These are phyloP conservation scores for Mycena amicta DNA, from an alignment of 768 basidiomycete genomes.

Conservation along the genomic window DNA sequence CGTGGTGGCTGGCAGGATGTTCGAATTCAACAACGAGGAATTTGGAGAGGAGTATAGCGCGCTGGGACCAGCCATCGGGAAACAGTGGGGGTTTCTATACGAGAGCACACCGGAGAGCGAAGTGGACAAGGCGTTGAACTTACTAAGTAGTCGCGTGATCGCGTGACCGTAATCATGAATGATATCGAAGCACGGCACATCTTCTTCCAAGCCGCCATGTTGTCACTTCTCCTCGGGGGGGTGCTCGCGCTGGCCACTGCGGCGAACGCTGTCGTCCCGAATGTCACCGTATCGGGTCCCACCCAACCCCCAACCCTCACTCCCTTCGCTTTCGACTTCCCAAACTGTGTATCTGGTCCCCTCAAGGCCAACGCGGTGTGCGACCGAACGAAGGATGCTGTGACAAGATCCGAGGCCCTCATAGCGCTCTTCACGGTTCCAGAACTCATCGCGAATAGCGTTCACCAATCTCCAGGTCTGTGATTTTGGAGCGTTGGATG, in stretches of 20 bases:
- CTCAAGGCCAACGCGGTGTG: conserved; percentile 49
- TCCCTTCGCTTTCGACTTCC: conserved; percentile 39
- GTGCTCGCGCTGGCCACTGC: conserved; percentile 6
- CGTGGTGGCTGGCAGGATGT: conserved; percentile 39
- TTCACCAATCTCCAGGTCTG: conserved; percentile 51
- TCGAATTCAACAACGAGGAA: conserved; percentile 37
- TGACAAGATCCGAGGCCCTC: conserved; percentile 52
- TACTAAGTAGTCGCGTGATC: not conserved
- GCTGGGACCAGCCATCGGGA: conserved; percentile 42
- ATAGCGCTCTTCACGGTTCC: conserved; percentile 50
- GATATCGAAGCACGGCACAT: not conserved
- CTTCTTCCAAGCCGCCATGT: not conserved
- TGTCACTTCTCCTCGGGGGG: not conserved
- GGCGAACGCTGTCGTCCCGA: conserved; percentile 6
- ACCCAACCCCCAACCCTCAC: not conserved
- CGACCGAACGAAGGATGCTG: conserved; percentile 47
- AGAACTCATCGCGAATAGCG: conserved; percentile 55
- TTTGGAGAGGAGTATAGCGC: conserved; percentile 38
- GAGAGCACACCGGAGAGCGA: conserved; percentile 38
- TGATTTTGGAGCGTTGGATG: too few relatives aligned
- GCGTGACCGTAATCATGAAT: not conserved
- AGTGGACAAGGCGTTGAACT: conserved; percentile 22
- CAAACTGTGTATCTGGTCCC: conserved; percentile 50
- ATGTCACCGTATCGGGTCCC: conserved; percentile 11
- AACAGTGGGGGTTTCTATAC: conserved; percentile 47